Evolutionary conservation across 495 filamentous ascomycete genomes (phyloP).

Genomic region (Acidiella bohemica): DNA sequence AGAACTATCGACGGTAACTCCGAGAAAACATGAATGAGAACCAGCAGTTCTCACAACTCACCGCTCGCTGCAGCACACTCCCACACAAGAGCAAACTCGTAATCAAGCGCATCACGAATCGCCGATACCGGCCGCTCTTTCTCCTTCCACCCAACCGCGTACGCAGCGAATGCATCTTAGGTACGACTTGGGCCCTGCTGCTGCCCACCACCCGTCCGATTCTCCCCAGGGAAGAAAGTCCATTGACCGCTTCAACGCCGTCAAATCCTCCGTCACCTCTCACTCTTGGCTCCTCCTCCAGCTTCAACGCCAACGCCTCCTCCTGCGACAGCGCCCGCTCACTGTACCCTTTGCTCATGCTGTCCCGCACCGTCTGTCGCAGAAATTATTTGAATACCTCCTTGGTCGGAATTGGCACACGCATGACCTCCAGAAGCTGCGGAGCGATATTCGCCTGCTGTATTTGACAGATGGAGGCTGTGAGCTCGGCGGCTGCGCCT

Average conservation of each 20-base stretch:
- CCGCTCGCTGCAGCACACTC: no score
- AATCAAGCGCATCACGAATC: no score
- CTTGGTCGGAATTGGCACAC: constrained; percentile 23
- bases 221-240: constrained; percentile 7
- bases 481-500: constrained; percentile 30
- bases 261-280: constrained; percentile 7
- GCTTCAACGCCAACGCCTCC: constrained; percentile 21
- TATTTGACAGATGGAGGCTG: constrained; percentile 32
- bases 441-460: constrained; percentile 34
- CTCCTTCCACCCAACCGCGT: no score
- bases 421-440: constrained; percentile 34
- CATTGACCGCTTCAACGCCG: neutral
- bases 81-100: no score
- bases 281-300: constrained; percentile 22
- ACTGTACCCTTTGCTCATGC: constrained; percentile 34
- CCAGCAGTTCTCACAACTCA: no score
- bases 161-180: no score
- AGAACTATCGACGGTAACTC: no score
- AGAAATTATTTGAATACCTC: constrained; percentile 29
- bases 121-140: no score
- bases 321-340: constrained; percentile 22
- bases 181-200: no score
- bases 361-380: constrained; percentile 28
- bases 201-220: neutral
- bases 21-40: no score